Conservation (phyloP, 192 early-diverging fungal genomes). For the Backusella liffmaniae region DNA sequence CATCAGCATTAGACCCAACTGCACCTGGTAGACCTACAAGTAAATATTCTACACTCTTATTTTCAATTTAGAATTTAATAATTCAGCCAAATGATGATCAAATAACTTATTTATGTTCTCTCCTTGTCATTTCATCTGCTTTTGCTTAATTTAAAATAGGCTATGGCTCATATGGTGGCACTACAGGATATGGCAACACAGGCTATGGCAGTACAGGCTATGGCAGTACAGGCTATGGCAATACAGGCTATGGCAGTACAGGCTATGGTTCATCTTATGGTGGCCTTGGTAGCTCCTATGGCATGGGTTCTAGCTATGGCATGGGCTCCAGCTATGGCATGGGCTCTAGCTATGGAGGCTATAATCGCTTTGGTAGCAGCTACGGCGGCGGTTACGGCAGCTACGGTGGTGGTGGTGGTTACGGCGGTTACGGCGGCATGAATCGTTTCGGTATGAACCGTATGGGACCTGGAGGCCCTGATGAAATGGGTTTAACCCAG, state of each 20-base stretch:
- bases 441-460: slow-evolving; percentile 38
- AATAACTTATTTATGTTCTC: background rate
- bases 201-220: slow-evolving; percentile 36
- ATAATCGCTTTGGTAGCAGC: slow-evolving; percentile 31
- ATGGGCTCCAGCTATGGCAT: slow-evolving; percentile 54
- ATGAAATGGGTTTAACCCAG: slow-evolving; percentile 71
- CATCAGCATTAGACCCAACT: slow-evolving; percentile 1
- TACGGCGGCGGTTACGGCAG: slow-evolving; percentile 39
- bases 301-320: slow-evolving; percentile 14
- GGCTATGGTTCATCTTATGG: slow-evolving; percentile 32
- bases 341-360: slow-evolving; percentile 31
- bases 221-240: slow-evolving; percentile 24
- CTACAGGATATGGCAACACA: slow-evolving; percentile 37
- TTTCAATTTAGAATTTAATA: background rate
- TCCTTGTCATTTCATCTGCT: background rate
- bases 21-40: slow-evolving; percentile 15
- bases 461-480: slow-evolving; percentile 47
- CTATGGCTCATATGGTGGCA: slow-evolving; percentile 31
- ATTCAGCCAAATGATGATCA: background rate
- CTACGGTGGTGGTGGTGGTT: slow-evolving; percentile 35
- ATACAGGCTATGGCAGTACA: slow-evolving; percentile 36
- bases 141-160: slow-evolving; percentile 12
- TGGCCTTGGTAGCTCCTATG: slow-evolving; percentile 41
- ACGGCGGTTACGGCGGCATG: slow-evolving; percentile 44
- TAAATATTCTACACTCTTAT: background rate